Evolutionary conservation across 2,329 filamentous ascomycete genomes (phyloP).

Genomic region (Daldinia sp.): DNA sequence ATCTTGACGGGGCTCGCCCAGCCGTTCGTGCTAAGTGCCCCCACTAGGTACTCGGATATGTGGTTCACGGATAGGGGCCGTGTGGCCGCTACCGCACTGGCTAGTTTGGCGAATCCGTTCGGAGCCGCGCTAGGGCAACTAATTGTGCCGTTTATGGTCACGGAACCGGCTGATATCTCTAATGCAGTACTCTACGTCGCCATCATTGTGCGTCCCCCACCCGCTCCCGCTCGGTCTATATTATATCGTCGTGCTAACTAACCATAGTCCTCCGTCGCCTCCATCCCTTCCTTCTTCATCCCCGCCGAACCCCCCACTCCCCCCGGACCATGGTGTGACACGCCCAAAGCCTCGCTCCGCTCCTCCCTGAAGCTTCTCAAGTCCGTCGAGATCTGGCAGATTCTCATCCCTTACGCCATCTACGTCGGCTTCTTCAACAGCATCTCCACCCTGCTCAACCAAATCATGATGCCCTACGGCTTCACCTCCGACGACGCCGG

Average conservation of each 20-base stretch:
- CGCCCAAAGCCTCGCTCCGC: slow-evolving; percentile 61
- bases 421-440: slow-evolving; percentile 96
- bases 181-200: slow-evolving; percentile 85
- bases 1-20: slow-evolving; percentile 89
- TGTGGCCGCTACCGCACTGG: slow-evolving; percentile 85
- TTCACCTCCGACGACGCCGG: slow-evolving; percentile 86
- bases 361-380: slow-evolving; percentile 63
- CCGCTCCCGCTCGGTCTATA: background rate
- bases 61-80: slow-evolving; percentile 91
- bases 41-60: slow-evolving; percentile 88
- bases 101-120: slow-evolving; percentile 86
- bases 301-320: slow-evolving; percentile 80
- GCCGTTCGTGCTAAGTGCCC: slow-evolving; percentile 89
- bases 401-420: slow-evolving; percentile 80
- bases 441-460: slow-evolving; percentile 85
- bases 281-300: slow-evolving; percentile 82
- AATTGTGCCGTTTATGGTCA: slow-evolving; percentile 80
- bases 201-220: slow-evolving; percentile 71
- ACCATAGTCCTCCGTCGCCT: slow-evolving; percentile 58
- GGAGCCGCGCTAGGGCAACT: slow-evolving; percentile 90
- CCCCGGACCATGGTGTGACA: slow-evolving; percentile 71
- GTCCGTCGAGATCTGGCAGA: slow-evolving; percentile 79
- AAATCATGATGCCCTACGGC: slow-evolving; percentile 86
- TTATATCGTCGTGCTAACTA: background rate
- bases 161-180: slow-evolving; percentile 70